Conservation (phyloP, 2,329 filamentous ascomycete genomes). For the Phialophora tarda region DNA sequence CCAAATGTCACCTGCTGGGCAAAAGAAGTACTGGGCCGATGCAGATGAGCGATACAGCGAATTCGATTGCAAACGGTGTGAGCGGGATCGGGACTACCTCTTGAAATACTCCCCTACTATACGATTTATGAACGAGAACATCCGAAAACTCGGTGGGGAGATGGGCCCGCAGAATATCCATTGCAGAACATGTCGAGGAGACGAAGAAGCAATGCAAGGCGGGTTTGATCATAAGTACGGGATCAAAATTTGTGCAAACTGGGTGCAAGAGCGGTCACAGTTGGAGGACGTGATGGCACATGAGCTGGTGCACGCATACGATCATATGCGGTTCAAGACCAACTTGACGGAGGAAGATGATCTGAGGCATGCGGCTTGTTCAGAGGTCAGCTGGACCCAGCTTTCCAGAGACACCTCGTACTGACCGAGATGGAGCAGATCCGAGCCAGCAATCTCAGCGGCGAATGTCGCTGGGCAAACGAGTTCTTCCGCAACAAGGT, state of each 20-base stretch:
- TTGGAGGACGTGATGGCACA: slow-evolving; percentile 93
- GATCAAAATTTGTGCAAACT: slow-evolving; percentile 91
- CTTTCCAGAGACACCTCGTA: not conserved
- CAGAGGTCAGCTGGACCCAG: slow-evolving; percentile 68
- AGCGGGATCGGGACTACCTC: slow-evolving; percentile 80
- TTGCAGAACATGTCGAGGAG: slow-evolving; percentile 71
- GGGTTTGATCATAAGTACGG: slow-evolving; percentile 87
- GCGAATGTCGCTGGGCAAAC: slow-evolving; percentile 87
- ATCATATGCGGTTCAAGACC: slow-evolving; percentile 89
- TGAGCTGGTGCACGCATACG: slow-evolving; percentile 98
- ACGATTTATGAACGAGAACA: slow-evolving; percentile 82
- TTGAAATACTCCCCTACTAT: slow-evolving; percentile 84
- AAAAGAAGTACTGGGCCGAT: slow-evolving; percentile 76
- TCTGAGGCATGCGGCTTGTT: slow-evolving; percentile 88
- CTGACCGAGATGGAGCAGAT: slow-evolving; percentile 63
- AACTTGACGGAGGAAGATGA: slow-evolving; percentile 72
- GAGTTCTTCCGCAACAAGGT: slow-evolving; percentile 86
- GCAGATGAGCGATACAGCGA: slow-evolving; percentile 77
- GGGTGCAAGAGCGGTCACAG: slow-evolving; percentile 78
- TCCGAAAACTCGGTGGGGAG: slow-evolving; percentile 76
- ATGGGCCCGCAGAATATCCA: slow-evolving; percentile 76
- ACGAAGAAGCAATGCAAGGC: slow-evolving; percentile 70
- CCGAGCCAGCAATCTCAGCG: slow-evolving; percentile 86
- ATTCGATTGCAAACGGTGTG: slow-evolving; percentile 79
- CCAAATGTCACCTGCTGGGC: slow-evolving; percentile 70